Evolutionary conservation across 768 basidiomycete species (phyloP).

Genomic region (Lactarius sanguifluus): DNA sequence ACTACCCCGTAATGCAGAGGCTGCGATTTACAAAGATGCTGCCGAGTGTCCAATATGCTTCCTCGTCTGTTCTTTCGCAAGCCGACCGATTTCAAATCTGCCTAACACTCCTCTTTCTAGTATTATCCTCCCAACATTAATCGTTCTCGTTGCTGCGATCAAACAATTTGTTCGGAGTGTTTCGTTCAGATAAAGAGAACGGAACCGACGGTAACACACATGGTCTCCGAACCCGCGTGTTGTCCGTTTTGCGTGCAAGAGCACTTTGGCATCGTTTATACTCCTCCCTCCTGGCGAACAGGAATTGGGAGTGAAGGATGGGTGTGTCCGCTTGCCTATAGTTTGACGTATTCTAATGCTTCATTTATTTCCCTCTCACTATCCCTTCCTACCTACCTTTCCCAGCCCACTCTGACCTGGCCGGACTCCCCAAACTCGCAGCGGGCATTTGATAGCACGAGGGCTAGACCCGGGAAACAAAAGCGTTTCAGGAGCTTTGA

Average conservation of each 20-base stretch:
- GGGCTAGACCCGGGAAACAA: conserved; percentile 40
- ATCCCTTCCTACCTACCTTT: conserved; percentile 9
- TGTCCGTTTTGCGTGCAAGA: conserved; percentile 98
- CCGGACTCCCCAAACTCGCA: conserved; percentile 53
- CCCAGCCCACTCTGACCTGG: conserved; percentile 41
- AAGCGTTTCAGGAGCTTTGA: conserved; percentile 87
- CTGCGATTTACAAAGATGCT: conserved; percentile 78
- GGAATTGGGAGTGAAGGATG: conserved; percentile 75
- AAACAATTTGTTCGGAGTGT: conserved; percentile 98
- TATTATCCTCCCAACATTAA: conserved; percentile 98
- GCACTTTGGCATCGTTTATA: conserved; percentile 93
- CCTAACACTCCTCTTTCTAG: conserved; percentile 42
- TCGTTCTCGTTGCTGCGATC: conserved; percentile 96
- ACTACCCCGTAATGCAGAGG: conserved; percentile 63
- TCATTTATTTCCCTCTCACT: conserved; percentile 8
- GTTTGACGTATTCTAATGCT: conserved; percentile 18
- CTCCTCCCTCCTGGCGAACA: conserved; percentile 74
- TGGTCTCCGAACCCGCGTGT: conserved; percentile 94
- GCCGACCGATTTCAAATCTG: conserved; percentile 27
- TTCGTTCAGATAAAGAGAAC: conserved; percentile 98
- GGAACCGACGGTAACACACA: conserved; percentile 91
- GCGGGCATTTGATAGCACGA: conserved; percentile 36
- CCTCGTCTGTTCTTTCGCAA: conserved; percentile 57
- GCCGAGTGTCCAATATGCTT: conserved; percentile 98
- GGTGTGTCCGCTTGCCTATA: conserved; percentile 43